Evolutionary conservation across 495 filamentous ascomycete species (phyloP).

Genomic region (Aspergillus heteromorphus): DNA sequence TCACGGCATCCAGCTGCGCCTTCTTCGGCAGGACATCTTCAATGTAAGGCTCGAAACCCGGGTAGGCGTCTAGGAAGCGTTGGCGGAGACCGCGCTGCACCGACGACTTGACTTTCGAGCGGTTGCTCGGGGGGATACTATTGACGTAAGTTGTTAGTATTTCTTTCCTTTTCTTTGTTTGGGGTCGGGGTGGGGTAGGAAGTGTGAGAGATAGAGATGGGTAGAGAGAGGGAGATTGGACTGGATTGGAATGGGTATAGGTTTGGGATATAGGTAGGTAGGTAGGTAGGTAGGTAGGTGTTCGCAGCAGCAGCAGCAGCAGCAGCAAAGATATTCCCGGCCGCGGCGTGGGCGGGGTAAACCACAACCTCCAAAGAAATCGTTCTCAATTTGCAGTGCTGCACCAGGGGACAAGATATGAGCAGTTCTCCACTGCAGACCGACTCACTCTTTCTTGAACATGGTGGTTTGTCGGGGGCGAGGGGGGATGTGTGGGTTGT

Average conservation of each 20-base stretch:
- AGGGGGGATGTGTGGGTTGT: not conserved
- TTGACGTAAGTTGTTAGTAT: not conserved
- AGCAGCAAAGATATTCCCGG: too few relatives aligned
- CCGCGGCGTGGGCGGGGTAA: not conserved
- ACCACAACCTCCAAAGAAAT: too few relatives aligned
- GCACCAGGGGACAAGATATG: too few relatives aligned
- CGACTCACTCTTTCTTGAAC: conserved; percentile 86
- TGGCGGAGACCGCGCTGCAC: conserved; percentile 80
- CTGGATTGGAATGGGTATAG: not conserved
- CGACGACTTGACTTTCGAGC: conserved; percentile 96
- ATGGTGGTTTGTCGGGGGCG: conserved; percentile 43
- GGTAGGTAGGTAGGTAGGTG: not conserved
- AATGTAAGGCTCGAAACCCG: conserved; percentile 78
- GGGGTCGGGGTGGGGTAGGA: not conserved
- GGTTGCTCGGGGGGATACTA: conserved; percentile 62
- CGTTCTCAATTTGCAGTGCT: too few relatives aligned
- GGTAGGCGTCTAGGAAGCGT: conserved; percentile 77
- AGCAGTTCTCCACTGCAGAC: too few relatives aligned
- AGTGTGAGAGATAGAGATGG: not conserved
- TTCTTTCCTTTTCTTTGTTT: conserved; percentile 16
- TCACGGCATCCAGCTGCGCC: conserved; percentile 82
- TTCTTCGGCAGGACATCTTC: conserved; percentile 97
- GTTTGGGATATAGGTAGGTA: not conserved
- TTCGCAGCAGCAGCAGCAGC: not conserved
- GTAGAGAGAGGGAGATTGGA: too few relatives aligned